Base-by-base conservation (phyloP, 2,329 filamentous ascomycete genomes). In the Colletotrichum sp. region DNA sequence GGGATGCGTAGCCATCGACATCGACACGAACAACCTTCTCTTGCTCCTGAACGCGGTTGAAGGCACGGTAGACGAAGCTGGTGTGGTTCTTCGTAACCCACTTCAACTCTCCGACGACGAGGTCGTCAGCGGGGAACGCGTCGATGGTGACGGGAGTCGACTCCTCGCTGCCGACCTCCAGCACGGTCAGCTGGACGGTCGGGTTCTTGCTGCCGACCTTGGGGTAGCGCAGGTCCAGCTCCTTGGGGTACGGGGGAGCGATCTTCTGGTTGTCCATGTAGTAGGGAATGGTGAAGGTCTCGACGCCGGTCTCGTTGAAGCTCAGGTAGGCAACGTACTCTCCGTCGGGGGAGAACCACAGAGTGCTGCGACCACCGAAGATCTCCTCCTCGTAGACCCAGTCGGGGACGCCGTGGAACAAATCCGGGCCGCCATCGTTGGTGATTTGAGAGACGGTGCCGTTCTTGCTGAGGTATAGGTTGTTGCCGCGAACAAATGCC, bases 311-410 rank as follows among this genome's bases (percentile, higher is more conserved):
- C 85, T 95, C 92, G 83, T 99, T 97, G 8, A 97, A 99, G 34
- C 96, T 93, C 76, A 99, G 87, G 84, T 98, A 99, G 26, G 97
- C 95, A 75, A 99, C 86, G 82, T 95, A 98, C 80, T 95, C 94
- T 68, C 96, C 97, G 83, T 98, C 95, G 44, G 93, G 90, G 39
- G 95, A 96, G 96, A 96, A 99, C 97, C 98, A 99, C 2, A 96
- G 98, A 7, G 95, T 96, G 77, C 92, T 95, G 79, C 95, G 94
- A 2, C 91, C 93, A 16, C 88, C 85, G 77, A 99, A 95, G 5
- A 88, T 86, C 72, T 88, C 87, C 79, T 90, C 89, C 82, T 98
- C 95, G 81, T 98, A 98, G 0, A 99, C 97, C 97, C 97, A 94
- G 79, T 93, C 92, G 0, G 92, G 92, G 1, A 93, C 88, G 6